Evolutionary conservation across 345 rosid genomes (phyloP).

Genomic region (Firmiana major): DNA sequence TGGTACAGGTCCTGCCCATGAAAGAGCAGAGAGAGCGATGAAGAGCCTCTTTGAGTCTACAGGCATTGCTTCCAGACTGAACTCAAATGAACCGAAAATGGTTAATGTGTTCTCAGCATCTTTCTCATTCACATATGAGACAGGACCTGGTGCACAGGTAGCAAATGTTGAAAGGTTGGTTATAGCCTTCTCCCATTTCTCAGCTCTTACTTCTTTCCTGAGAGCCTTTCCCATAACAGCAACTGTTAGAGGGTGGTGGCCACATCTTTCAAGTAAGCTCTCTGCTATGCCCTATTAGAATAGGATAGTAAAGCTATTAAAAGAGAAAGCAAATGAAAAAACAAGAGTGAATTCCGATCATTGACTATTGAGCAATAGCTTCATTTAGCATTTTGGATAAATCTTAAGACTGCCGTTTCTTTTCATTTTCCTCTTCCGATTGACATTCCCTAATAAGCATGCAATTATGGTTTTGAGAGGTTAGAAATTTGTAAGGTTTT

Average conservation of each 20-base stretch:
- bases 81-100: constrained; percentile 31
- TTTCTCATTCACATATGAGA: constrained; percentile 32
- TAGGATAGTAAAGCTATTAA: neutral
- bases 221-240: constrained; percentile 40
- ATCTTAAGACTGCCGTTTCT: neutral
- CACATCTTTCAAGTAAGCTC: constrained; percentile 33
- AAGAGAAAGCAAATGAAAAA: neutral
- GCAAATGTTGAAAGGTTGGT: constrained; percentile 28
- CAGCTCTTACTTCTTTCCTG: constrained; percentile 31
- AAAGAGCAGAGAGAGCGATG: constrained; percentile 27
- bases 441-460: neutral
- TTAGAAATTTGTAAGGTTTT: neutral
- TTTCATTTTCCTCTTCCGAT: neutral
- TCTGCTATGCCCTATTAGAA: constrained; percentile 18
- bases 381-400: neutral
- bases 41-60: constrained; percentile 26
- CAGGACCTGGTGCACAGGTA: constrained; percentile 30
- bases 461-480: neutral
- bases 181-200: constrained; percentile 33
- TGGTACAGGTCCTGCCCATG: constrained; percentile 35
- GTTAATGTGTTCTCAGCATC: constrained; percentile 33
- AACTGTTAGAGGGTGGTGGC: constrained; percentile 35
- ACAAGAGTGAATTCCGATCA: neutral
- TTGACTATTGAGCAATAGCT: neutral
- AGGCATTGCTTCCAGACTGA: constrained; percentile 42